Evolutionary conservation across 2,329 filamentous ascomycete species (phyloP), one percentile per base, ranked within the genome.

Genomic region (Lecanosticta acicola): DNA sequence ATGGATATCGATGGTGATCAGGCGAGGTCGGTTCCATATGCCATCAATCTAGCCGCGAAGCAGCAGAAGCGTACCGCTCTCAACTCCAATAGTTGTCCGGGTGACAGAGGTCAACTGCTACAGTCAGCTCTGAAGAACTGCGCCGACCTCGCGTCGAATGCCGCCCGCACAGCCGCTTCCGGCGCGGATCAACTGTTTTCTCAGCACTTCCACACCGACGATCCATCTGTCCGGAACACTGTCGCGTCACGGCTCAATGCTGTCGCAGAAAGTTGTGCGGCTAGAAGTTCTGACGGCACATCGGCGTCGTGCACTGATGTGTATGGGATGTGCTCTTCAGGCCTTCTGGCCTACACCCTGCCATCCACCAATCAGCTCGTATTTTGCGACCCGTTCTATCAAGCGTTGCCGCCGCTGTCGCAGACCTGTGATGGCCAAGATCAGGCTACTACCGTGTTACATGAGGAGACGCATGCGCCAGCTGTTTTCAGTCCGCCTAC

Each of bases 381-480:
- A 43, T 82, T 83, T 68, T 85, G 81, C 66, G 69, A 72, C 7
- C 63, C 78, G n/a, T 81, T 75, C 66, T 85, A 81, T 69, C 74
- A 60, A 39, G 67, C 62, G 13, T 70, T 85, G 7, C 70, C 78
- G 0, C 69, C 71, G 1, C 51, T 78, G 34, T 67, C 74, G 9
- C 55, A 55, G 7, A 66, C 61, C 1, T 86, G 83, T 69, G 80
- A 85, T 61, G 73, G 58, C 2, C 81, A 85, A 66, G 82, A 84
- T 58, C 78, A 82, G 24, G 78, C 77, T 1, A 81, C 76, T 13
- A 84, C 82, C n/a, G 74, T 74, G 10, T 29, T 86, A 11, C 83
- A 86, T 58, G 83, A 86, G 70, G 70, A 74, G 54, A 83, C 81
- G 7, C 83, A 85, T 59, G 71, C 75, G n/a, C 66, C 74, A 60